Evolutionary conservation across 345 rosid species (phyloP).

Genomic region (Eucalyptus cloeziana): DNA sequence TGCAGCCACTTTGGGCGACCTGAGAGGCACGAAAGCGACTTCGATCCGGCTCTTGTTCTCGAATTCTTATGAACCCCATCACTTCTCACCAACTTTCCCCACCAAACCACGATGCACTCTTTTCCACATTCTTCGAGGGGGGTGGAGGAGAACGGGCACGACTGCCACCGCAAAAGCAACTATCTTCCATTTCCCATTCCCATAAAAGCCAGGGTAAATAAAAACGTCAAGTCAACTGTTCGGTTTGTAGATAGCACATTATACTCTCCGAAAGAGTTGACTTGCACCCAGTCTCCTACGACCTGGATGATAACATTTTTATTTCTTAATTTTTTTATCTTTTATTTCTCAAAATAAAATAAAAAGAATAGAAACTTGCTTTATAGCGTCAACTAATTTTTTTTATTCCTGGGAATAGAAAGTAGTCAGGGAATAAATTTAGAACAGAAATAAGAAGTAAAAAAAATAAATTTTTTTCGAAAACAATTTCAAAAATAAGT

Average conservation of each 20-base stretch:
- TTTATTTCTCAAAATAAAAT: too few relatives aligned
- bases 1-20: background rate
- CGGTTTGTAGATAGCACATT: background rate
- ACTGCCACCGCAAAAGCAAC: background rate
- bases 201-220: background rate
- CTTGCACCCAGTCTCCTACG: background rate
- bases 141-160: background rate
- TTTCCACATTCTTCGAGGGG: background rate
- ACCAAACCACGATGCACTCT: background rate
- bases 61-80: background rate
- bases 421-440: too few relatives aligned
- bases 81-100: background rate
- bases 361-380: too few relatives aligned
- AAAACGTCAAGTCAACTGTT: background rate
- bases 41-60: background rate
- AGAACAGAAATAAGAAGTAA: too few relatives aligned
- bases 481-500: too few relatives aligned
- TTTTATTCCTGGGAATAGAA: too few relatives aligned
- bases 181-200: background rate
- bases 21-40: background rate
- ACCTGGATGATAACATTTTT: too few relatives aligned
- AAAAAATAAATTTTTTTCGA: too few relatives aligned
- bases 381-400: too few relatives aligned
- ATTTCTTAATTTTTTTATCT: too few relatives aligned
- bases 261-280: background rate